These are phyloP conservation scores for Trichoderma cornu-damae DNA, from an alignment of 2,329 filamentous ascomycete genomes.

Conservation along the genomic window DNA sequence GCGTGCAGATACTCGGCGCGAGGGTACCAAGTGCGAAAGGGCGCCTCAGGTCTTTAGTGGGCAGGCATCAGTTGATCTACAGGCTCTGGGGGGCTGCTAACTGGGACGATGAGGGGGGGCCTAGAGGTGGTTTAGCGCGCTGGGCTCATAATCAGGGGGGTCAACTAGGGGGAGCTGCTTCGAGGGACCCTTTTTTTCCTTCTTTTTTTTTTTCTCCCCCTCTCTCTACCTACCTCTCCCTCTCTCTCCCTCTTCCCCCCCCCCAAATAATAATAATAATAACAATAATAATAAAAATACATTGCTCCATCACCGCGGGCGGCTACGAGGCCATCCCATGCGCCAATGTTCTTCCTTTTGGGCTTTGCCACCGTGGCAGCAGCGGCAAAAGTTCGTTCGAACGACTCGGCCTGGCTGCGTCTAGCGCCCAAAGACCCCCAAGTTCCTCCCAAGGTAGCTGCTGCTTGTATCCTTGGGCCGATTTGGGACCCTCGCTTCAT, in stretches of 20 bases:
- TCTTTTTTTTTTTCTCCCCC: not conserved
- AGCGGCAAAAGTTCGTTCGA: not conserved
- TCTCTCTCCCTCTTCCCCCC: not conserved
- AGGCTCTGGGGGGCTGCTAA: slow-evolving; percentile 14
- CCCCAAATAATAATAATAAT: too few relatives aligned
- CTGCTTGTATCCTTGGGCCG: not conserved
- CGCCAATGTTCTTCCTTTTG: not conserved
- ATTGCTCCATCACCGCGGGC: not conserved
- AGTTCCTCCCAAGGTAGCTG: too few relatives aligned
- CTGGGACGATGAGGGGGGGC: slow-evolving; percentile 7
- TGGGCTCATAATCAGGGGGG: slow-evolving; percentile 13
- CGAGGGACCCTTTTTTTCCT: slow-evolving; percentile 1
- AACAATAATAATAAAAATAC: too few relatives aligned
- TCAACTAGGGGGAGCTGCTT: slow-evolving; percentile 11
- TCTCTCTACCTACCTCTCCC: not conserved
- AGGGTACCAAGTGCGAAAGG: slow-evolving; percentile 4
- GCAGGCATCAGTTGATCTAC: slow-evolving; percentile 18
- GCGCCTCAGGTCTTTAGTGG: slow-evolving; percentile 1
- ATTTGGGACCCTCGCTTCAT: slow-evolving; percentile 17
- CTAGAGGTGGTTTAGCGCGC: slow-evolving; percentile 11
- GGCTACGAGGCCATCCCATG: not conserved
- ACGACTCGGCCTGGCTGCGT: not conserved
- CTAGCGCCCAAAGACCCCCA: not conserved
- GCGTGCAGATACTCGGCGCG: not conserved
- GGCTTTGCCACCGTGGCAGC: slow-evolving; percentile 9